Evolutionary conservation across 352 stramenopile species (phyloP).

Genomic region (Elongisporangium prolatum): DNA sequence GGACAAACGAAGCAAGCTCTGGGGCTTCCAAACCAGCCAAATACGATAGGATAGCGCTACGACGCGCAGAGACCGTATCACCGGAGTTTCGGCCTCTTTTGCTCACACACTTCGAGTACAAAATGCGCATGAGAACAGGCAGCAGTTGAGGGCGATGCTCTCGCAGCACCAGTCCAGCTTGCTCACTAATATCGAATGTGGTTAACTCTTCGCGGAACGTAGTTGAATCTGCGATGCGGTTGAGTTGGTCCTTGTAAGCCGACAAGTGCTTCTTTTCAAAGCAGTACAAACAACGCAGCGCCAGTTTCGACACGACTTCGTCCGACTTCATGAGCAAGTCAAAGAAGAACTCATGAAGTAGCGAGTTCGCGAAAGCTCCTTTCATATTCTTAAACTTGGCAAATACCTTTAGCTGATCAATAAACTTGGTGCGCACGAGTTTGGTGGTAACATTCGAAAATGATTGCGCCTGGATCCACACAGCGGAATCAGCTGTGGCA

Average conservation of each 20-base stretch:
- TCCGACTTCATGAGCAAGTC: conserved; percentile 90
- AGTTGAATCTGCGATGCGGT: conserved; percentile 70
- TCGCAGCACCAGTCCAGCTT: conserved; percentile 59
- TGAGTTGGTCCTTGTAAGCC: conserved; percentile 84
- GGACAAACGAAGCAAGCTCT: conserved; percentile 85
- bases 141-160: conserved; percentile 80
- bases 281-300: conserved; percentile 81
- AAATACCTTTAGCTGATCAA: conserved; percentile 83
- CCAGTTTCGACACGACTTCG: conserved; percentile 79
- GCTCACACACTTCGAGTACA: conserved; percentile 90
- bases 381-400: conserved; percentile 84
- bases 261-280: conserved; percentile 81
- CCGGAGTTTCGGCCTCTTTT: conserved; percentile 80
- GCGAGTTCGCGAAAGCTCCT: conserved; percentile 66
- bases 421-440: conserved; percentile 68
- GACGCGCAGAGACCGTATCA: conserved; percentile 82
- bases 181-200: conserved; percentile 79
- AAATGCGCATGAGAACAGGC: conserved; percentile 81
- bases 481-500: conserved; percentile 8
- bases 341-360: conserved; percentile 84
- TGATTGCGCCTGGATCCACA: conserved; percentile 20
- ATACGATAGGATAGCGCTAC: conserved; percentile 88
- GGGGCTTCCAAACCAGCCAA: conserved; percentile 66
- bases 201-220: conserved; percentile 90
- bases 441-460: conserved; percentile 62